Evolutionary conservation across 805 yeast genomes (phyloP).

Genomic region (Wickerhamiella galacta): DNA sequence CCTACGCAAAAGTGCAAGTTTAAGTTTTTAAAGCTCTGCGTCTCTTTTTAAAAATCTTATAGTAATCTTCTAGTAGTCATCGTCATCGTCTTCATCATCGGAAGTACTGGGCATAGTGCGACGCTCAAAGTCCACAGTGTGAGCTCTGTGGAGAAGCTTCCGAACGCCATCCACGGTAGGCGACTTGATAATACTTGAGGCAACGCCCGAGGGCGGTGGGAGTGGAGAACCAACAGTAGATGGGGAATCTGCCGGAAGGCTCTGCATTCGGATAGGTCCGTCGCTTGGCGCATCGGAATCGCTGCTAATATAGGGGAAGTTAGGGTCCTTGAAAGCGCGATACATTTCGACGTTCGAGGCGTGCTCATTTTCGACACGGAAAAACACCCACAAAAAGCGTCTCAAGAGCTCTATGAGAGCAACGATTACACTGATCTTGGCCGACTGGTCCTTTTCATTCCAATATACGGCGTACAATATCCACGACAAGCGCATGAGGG

Average conservation of each 20-base stretch:
- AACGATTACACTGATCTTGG: conserved; percentile 65
- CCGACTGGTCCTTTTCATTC: conserved; percentile 68
- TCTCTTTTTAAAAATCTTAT: background rate
- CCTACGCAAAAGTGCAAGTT: conserved; percentile 82
- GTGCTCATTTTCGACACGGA: conserved; percentile 94
- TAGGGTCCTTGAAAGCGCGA: conserved; percentile 75
- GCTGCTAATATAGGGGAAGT: conserved; percentile 56
- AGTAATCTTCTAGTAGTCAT: background rate
- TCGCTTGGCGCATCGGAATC: conserved; percentile 1
- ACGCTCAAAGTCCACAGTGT: conserved; percentile 18
- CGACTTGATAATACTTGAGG: background rate
- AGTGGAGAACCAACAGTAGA: background rate
- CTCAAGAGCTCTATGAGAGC: conserved; percentile 71
- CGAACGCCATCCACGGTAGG: background rate
- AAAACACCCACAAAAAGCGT: conserved; percentile 75
- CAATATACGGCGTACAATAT: conserved; percentile 70
- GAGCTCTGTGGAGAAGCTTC: conserved; percentile 5
- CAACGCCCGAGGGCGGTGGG: background rate
- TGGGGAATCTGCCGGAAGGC: background rate
- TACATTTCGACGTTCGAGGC: conserved; percentile 72
- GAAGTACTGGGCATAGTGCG: conserved; percentile 12
- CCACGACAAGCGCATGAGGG: conserved; percentile 78
- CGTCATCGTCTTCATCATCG: conserved; percentile 22
- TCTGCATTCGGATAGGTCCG: background rate
- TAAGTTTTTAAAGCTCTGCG: conserved; percentile 1